Conservation (phyloP, 1,139 yeast genomes). For the Saccharomycopsis hybrid region DNA sequence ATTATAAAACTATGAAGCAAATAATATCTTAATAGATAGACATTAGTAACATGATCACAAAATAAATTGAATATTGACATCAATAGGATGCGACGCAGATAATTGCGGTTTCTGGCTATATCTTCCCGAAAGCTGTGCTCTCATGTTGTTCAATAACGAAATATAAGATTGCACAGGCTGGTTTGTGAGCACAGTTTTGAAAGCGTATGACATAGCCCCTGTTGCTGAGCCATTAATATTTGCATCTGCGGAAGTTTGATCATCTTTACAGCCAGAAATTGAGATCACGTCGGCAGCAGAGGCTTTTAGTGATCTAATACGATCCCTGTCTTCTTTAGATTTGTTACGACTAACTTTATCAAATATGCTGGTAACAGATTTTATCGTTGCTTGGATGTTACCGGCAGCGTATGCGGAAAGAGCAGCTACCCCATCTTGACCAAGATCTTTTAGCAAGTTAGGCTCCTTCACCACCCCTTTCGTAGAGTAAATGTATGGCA, state of each 20-base stretch:
- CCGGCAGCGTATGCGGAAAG: conserved; percentile 55
- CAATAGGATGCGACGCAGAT: conserved; percentile 79
- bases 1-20: too few relatives aligned
- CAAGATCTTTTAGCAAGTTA: conserved; percentile 64
- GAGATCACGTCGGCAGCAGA: conserved; percentile 73
- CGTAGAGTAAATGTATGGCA: conserved; percentile 70
- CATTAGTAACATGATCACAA: conserved; percentile 25
- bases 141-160: conserved; percentile 73
- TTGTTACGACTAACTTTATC: conserved; percentile 33
- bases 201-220: conserved; percentile 95
- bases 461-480: conserved; percentile 76
- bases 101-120: conserved; percentile 89
- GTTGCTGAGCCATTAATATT: conserved; percentile 70
- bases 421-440: conserved; percentile 55
- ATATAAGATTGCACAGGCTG: conserved; percentile 72
- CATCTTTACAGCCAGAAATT: conserved; percentile 74
- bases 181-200: conserved; percentile 60
- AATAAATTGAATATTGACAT: conserved; percentile 61
- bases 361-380: conserved; percentile 38
- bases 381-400: conserved; percentile 46
- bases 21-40: too few relatives aligned
- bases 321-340: conserved; percentile 26
- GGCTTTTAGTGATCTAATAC: conserved; percentile 42
- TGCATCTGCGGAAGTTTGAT: conserved; percentile 71
- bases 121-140: conserved; percentile 59